phyloP scores from a whole-genome alignment of 306 rosid genomes.

The Quillaja saponaria region DNA sequence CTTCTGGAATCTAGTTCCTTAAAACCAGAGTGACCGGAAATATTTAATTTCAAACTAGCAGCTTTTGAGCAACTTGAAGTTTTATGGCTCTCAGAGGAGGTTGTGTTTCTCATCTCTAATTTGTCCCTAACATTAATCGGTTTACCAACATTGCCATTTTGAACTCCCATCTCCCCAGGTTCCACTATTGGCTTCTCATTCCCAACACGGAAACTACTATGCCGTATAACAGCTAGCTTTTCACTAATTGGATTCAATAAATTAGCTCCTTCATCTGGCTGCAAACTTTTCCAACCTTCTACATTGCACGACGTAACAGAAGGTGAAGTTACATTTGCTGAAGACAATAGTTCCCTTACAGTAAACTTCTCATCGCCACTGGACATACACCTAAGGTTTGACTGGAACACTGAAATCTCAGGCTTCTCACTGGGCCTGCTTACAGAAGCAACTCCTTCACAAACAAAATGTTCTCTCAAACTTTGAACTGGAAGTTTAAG shows the following conservation, averaged over 20 bases:
- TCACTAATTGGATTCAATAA: slow-evolving; percentile 52
- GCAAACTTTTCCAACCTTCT: slow-evolving; percentile 51
- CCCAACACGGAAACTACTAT: slow-evolving; percentile 93
- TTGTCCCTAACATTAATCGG: slow-evolving; percentile 78
- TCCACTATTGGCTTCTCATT: slow-evolving; percentile 80
- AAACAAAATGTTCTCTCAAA: slow-evolving; percentile 50
- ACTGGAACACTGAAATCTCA: slow-evolving; percentile 31
- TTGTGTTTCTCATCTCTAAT: slow-evolving; percentile 54
- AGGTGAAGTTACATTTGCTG: slow-evolving; percentile 48
- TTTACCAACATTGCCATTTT: slow-evolving; percentile 81
- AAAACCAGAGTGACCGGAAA: slow-evolving; percentile 42
- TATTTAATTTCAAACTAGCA: slow-evolving; percentile 45
- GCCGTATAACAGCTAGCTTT: slow-evolving; percentile 75
- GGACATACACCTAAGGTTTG: slow-evolving; percentile 36
- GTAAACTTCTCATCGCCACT: slow-evolving; percentile 79
- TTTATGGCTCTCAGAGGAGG: slow-evolving; percentile 40
- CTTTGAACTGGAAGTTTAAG: slow-evolving; percentile 31
- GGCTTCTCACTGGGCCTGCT: slow-evolving; percentile 38
- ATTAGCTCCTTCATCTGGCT: slow-evolving; percentile 49
- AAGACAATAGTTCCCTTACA: slow-evolving; percentile 65
- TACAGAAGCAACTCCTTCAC: slow-evolving; percentile 36
- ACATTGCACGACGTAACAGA: slow-evolving; percentile 36
- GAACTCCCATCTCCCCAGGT: slow-evolving; percentile 84
- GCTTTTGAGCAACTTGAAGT: slow-evolving; percentile 59
- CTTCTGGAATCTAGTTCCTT: slow-evolving; percentile 53